These are phyloP conservation scores for Stagonosporopsis rhizophila DNA, from an alignment of 2,329 filamentous ascomycete species.

Conservation along the genomic window DNA sequence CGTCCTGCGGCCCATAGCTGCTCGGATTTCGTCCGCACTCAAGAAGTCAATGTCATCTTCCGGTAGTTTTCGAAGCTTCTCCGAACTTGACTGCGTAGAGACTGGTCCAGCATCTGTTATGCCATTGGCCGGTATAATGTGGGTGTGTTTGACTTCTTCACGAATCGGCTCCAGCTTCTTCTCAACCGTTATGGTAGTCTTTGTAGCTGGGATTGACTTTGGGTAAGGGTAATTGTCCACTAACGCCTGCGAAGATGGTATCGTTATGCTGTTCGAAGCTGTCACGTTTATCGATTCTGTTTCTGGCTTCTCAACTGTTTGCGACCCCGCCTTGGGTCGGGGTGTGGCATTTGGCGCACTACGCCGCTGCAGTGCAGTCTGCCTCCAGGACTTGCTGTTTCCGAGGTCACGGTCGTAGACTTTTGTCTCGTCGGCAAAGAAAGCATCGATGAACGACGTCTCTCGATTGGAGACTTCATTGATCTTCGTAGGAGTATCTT, in stretches of 20 bases:
- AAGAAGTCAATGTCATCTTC: constrained; percentile 52
- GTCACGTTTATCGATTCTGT: background rate
- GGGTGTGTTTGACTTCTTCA: background rate
- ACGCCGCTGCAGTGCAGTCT: constrained; percentile 32
- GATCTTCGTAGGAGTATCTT: background rate
- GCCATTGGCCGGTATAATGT: background rate
- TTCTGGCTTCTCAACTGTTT: background rate
- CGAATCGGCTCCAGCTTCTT: background rate
- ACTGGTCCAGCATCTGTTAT: background rate
- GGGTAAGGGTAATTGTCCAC: constrained; percentile 16
- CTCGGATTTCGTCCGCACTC: constrained; percentile 52
- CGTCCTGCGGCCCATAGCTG: constrained; percentile 48
- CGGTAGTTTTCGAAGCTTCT: constrained; percentile 43
- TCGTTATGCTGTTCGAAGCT: constrained; percentile 2
- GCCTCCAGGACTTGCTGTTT: constrained; percentile 30
- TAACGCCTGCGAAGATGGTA: constrained; percentile 15
- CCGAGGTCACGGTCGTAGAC: constrained; percentile 2
- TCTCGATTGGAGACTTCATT: constrained; percentile 20
- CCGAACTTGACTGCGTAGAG: constrained; percentile 26
- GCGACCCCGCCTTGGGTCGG: background rate
- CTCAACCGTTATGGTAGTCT: background rate
- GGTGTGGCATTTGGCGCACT: background rate
- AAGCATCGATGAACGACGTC: constrained; percentile 33
- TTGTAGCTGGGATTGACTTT: background rate
- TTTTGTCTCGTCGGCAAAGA: constrained; percentile 25